A percentile compares a stretch with the other conserved stretches of the same genome.
phyloP scores from a whole-genome alignment of 805 yeast species.

The Candida incommunis region DNA sequence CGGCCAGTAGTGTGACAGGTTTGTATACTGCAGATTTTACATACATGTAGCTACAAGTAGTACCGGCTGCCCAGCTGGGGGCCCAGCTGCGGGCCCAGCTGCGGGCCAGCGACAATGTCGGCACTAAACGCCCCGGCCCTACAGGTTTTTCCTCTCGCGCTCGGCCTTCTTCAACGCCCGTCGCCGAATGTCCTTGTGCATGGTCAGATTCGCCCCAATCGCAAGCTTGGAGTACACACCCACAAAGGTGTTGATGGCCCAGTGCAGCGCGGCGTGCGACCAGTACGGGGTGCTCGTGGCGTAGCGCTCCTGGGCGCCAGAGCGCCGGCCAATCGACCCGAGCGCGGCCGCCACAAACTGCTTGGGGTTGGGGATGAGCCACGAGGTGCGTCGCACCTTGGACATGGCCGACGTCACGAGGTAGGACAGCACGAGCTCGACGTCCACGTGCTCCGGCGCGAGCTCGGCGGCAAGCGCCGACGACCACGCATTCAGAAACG shows the following conservation, averaged over 20 bases:
- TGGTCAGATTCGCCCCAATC: slow-evolving; percentile 48
- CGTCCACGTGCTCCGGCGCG: slow-evolving; percentile 56
- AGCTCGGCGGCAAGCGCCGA: slow-evolving; percentile 79
- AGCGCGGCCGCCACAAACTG: slow-evolving; percentile 64
- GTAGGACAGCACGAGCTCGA: slow-evolving; percentile 72
- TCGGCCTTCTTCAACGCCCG: slow-evolving; percentile 74
- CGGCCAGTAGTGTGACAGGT: too few species aligned
- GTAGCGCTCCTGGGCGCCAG: slow-evolving; percentile 85
- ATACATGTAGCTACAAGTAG: too few species aligned
- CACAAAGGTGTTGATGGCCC: slow-evolving; percentile 55
- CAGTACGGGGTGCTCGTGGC: slow-evolving; percentile 86
- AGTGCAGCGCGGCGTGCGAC: slow-evolving; percentile 88
- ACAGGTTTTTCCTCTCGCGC: slow-evolving; percentile 11
- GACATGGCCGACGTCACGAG: slow-evolving; percentile 94
- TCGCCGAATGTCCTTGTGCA: slow-evolving; percentile 68
- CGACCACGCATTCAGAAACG: slow-evolving; percentile 90
- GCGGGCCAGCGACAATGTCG: too few species aligned
- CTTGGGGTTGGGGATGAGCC: slow-evolving; percentile 69
- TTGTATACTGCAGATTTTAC: too few species aligned
- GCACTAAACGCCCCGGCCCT: too few species aligned
- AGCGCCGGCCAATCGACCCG: slow-evolving; percentile 59
- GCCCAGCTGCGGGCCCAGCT: too few species aligned
- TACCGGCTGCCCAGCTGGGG: too few species aligned
- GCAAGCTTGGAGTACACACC: slow-evolving; percentile 71
- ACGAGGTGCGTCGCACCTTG: slow-evolving; percentile 66